Conservation (phyloP, 352 stramenopile genomes). For the Globisporangium viniferum region DNA sequence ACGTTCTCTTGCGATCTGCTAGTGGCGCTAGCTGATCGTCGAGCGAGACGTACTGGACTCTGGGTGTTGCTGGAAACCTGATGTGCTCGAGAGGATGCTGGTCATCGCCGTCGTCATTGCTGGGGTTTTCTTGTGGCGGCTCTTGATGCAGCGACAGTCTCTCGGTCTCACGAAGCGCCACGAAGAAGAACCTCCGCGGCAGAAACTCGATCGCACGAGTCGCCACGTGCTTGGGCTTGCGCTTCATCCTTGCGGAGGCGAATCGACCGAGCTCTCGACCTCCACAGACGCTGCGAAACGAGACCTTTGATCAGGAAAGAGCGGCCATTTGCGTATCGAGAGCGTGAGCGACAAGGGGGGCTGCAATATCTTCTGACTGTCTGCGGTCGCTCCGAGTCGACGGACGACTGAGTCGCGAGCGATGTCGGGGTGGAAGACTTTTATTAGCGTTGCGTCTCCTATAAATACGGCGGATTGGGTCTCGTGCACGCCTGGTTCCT, state of each 20-base stretch:
- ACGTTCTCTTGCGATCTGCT: background rate
- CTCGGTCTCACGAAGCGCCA: constrained; percentile 38
- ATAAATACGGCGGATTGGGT: background rate
- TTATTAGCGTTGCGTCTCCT: background rate
- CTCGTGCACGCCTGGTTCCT: too few species aligned
- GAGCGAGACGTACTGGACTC: constrained; percentile 44
- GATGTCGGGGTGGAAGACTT: background rate
- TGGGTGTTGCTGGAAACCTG: constrained; percentile 24
- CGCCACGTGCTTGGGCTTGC: constrained; percentile 25
- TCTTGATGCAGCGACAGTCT: constrained; percentile 14
- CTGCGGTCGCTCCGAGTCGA: background rate
- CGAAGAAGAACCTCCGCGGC: constrained; percentile 47
- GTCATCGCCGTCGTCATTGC: background rate
- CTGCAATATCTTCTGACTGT: background rate
- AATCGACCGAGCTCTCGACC: background rate
- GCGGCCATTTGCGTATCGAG: constrained; percentile 5
- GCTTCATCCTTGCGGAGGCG: constrained; percentile 40
- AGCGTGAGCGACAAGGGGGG: background rate
- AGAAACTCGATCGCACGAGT: constrained; percentile 58
- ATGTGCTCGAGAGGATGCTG: too few species aligned
- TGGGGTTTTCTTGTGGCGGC: background rate
- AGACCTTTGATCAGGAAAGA: background rate
- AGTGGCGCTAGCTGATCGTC: constrained; percentile 27
- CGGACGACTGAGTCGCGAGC: background rate
- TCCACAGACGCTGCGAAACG: background rate